Conservation (phyloP, 169 alveolate species). For the Cytauxzoon felis region DNA sequence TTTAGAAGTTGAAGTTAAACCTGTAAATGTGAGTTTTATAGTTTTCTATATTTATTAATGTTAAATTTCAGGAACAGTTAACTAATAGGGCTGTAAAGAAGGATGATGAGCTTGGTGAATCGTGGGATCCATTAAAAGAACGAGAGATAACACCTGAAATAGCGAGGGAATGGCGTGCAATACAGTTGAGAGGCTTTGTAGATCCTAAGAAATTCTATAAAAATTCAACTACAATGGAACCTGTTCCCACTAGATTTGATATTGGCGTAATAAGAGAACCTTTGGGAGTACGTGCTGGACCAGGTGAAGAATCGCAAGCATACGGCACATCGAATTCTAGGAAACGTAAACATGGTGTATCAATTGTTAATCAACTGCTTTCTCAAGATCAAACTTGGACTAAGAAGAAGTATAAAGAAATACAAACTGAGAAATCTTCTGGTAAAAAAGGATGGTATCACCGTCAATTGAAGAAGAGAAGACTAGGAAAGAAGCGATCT, state of each 20-base stretch:
- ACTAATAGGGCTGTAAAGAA: no score
- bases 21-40: no score
- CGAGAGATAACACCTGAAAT: constrained; percentile 27
- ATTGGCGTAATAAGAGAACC: constrained; percentile 31
- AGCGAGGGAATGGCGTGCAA: constrained; percentile 53
- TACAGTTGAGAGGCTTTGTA: constrained; percentile 46
- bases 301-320: constrained; percentile 33
- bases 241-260: constrained; percentile 40
- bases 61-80: no score
- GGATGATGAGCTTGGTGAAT: constrained; percentile 17
- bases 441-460: constrained; percentile 58
- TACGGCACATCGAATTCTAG: constrained; percentile 20
- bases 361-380: constrained; percentile 17
- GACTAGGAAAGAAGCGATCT: no score
- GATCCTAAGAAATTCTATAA: constrained; percentile 55
- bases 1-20: no score
- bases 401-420: constrained; percentile 40
- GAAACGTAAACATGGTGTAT: constrained; percentile 14
- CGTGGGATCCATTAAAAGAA: constrained; percentile 42
- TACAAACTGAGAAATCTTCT: constrained; percentile 46
- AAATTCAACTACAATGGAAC: constrained; percentile 24
- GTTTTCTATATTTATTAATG: no score
- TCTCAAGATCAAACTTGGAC: constrained; percentile 34
- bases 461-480: constrained; percentile 24
- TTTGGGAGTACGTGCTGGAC: constrained; percentile 28